Evolutionary conservation across 345 rosid genomes (phyloP).

Genomic region (Eucalyptus grandis): DNA sequence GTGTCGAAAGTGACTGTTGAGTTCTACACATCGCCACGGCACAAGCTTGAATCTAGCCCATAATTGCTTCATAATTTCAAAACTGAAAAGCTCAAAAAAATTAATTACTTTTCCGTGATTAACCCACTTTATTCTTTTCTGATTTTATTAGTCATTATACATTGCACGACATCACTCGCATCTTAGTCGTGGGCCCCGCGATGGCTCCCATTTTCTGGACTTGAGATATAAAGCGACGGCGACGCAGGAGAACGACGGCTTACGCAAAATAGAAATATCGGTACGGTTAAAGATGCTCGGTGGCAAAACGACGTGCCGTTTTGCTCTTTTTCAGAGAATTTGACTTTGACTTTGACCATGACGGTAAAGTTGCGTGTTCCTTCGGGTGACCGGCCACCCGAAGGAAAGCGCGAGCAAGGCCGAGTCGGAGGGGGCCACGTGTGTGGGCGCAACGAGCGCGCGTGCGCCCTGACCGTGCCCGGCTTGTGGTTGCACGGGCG

Average conservation of each 20-base stretch:
- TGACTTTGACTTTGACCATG: not conserved
- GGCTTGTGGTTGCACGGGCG: conserved; percentile 20
- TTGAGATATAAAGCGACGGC: not conserved
- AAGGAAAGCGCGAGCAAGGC: not conserved
- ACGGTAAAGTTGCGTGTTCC: not conserved
- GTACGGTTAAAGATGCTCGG: not conserved
- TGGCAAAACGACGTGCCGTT: not conserved
- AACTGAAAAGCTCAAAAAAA: not conserved
- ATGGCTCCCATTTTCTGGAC: not conserved
- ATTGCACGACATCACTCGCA: not conserved
- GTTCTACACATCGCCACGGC: not conserved
- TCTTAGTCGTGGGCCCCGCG: not conserved
- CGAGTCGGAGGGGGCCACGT: not conserved
- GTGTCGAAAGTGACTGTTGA: not conserved
- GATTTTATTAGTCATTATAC: not conserved
- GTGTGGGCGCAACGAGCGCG: not conserved
- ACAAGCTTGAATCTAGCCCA: not conserved
- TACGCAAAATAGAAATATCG: not conserved
- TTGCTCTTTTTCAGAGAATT: not conserved
- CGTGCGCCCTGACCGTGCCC: conserved; percentile 1
- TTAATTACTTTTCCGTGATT: not conserved
- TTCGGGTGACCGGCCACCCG: not conserved
- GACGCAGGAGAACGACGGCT: not conserved
- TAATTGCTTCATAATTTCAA: not conserved
- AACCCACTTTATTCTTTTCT: not conserved